These are phyloP conservation scores for Pichia terricola DNA, from an alignment of 1,139 yeast species.

Conservation along the genomic window DNA sequence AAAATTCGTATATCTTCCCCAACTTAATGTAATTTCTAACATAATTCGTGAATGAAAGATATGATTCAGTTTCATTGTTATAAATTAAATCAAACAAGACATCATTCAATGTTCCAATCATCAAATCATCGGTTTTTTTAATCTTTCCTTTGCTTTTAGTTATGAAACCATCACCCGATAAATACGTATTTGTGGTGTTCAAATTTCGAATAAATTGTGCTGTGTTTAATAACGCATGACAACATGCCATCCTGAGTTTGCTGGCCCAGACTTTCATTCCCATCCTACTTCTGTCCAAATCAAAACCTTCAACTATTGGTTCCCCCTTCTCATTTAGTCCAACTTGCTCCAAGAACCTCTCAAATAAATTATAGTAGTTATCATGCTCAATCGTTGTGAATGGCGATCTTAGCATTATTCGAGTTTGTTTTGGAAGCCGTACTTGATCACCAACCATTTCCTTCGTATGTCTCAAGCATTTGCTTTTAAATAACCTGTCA, in stretches of 20 bases:
- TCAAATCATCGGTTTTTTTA: conserved; percentile 8
- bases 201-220: conserved; percentile 1
- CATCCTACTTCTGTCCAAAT: conserved; percentile 34
- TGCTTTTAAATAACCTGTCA: conserved; percentile 28
- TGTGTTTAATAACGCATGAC: conserved; percentile 48
- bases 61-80: conserved; percentile 40
- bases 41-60: conserved; percentile 39
- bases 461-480: conserved; percentile 73
- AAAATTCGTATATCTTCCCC: conserved; percentile 56
- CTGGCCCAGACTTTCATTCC: conserved; percentile 59
- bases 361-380: conserved; percentile 58
- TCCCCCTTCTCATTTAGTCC: conserved; percentile 51
- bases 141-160: conserved; percentile 10
- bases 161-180: background rate
- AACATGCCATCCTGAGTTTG: conserved; percentile 67
- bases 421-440: conserved; percentile 63
- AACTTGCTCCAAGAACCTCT: conserved; percentile 53
- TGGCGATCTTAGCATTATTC: conserved; percentile 60
- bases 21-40: conserved; percentile 27
- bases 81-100: conserved; percentile 57
- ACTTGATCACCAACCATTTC: conserved; percentile 74
- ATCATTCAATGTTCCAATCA: conserved; percentile 52
- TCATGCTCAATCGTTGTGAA: conserved; percentile 79
- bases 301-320: conserved; percentile 44
- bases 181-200: background rate